Evolutionary conservation across 768 basidiomycete species (phyloP).

Genomic region (Trametes cingulata): DNA sequence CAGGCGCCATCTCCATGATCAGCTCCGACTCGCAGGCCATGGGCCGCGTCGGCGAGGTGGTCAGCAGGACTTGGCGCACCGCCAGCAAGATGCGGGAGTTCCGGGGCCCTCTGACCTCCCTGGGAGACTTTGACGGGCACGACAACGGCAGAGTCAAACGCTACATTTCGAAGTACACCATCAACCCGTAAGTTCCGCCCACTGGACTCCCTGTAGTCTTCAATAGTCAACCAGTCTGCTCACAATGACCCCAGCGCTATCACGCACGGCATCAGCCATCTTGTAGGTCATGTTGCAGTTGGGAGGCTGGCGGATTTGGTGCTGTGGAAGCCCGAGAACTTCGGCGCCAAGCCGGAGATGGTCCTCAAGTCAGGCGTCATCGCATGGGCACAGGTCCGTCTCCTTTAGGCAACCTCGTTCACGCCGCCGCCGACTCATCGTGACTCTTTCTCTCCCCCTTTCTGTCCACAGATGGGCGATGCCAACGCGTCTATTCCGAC

Average conservation of each 20-base stretch:
- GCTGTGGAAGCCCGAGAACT: conserved; percentile 92
- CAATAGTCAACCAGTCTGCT: neutral
- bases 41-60: conserved; percentile 96
- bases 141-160: conserved; percentile 94
- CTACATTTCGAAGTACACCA: conserved; percentile 94
- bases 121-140: conserved; percentile 68
- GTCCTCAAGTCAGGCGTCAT: conserved; percentile 95
- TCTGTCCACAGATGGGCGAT: conserved; percentile 78
- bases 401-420: neutral
- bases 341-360: conserved; percentile 92
- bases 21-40: conserved; percentile 97
- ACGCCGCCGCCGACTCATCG: neutral
- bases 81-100: conserved; percentile 91
- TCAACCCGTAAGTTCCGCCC: conserved; percentile 79
- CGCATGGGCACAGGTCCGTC: conserved; percentile 78
- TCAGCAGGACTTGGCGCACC: conserved; percentile 92
- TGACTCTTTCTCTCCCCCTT: conserved; percentile 13
- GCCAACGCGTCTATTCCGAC: conserved; percentile 96
- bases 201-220: neutral
- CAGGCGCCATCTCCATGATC: conserved; percentile 95
- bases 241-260: conserved; percentile 63
- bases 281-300: conserved; percentile 80
- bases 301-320: conserved; percentile 93
- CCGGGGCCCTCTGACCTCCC: conserved; percentile 65
- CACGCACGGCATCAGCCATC: conserved; percentile 86